Base-by-base conservation (phyloP, 441 rosid species). In the Oxalis stricta region DNA sequence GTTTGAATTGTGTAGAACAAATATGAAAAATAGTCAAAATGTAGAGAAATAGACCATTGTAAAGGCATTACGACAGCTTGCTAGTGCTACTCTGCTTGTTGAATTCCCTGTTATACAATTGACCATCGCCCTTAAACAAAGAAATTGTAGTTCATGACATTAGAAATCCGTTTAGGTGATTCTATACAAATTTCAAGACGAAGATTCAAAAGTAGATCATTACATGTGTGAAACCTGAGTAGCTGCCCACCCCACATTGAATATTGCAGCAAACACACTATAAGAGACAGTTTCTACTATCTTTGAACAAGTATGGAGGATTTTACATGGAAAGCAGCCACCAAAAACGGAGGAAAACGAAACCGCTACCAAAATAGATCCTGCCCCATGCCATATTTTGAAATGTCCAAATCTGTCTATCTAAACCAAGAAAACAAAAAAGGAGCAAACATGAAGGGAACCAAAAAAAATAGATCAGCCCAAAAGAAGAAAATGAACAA, bases 171-270 rank as follows among this genome's bases (percentile, higher is more conserved):
- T 18, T 33, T 20, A 39, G 13, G 48, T 5, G 13, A 52, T 32
- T 15, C 5, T 23, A 17, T 51, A 36, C 38, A 47, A 0, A 18
- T 29, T 51, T 38, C 7, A 26, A 56, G 2, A 3, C 15, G 18
- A 20, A 30, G 24, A 48, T 14, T 34, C 10, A 21, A 17, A 44
- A 26, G 32, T 35, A 60, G 65, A 38, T 41, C 39, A 53, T 70
- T 82, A 91, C 98, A 91, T 91, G 69, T 91, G 96, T 19, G 98
- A 86, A 69, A 91, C 98, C 51, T 91, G 98, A 60, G 98, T 75
- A 56, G 89, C 93, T 29, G 96, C 98, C 96, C 96, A 91, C 30
- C 98, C 98, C 41, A 85, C 59, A 65, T 91, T 91, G 67, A 91
- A 91, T 55, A 91, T 81, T 47, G 94, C 96, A 38, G 96, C 96